Base-by-base conservation (phyloP, 2,329 filamentous ascomycete genomes). In the Claviceps pazoutovae region DNA sequence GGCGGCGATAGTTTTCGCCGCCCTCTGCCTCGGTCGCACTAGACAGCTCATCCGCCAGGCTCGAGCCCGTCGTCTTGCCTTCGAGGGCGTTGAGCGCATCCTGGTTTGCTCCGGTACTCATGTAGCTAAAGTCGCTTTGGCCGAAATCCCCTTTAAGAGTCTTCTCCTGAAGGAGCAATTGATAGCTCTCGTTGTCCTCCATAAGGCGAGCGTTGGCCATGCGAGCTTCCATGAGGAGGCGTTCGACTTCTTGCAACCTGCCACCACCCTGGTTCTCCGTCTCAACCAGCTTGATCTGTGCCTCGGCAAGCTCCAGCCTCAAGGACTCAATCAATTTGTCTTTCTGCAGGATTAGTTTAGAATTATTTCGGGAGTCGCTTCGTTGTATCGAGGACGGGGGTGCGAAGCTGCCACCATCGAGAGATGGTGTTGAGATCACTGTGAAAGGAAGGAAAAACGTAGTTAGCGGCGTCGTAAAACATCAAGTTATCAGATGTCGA, bases 151-250 rank as follows among this genome's bases (percentile, higher is more conserved):
- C 93, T 64, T 94, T 95, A 53, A 98, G 78, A 1, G 93, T 97
- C 74, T 89, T 91, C 68, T 97, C 90, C 63, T 89, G 88, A 23
- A 98, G 80, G 17, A 98, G 80, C 39, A 97, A 78, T 68, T 97
- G 91, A 69, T 95, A 98, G 69, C 89, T 95, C 69, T 98, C 93
- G 62, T 97, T 97, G 68, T 98, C 93, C 70, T 98, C 93, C 86
- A 96, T 93, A 56, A 98, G 74, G 46, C 90, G 82, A 53, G 93
- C 93, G 64, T 97, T 98, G 58, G 89, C 86, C 85, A 97, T 93
- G 61, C 90, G 88, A 41, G 88, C 84, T 64, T 97, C 91, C 69
- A 96, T 82, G 50, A 97, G 78, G 57, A 87, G 80, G 60, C 86
- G 84, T 70, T 97, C 90, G n/a, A 97, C 79, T 67, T 95, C 88